These are phyloP conservation scores for Dothideomycetes sp. DNA, from an alignment of 2,329 filamentous ascomycete species.

Conservation along the genomic window DNA sequence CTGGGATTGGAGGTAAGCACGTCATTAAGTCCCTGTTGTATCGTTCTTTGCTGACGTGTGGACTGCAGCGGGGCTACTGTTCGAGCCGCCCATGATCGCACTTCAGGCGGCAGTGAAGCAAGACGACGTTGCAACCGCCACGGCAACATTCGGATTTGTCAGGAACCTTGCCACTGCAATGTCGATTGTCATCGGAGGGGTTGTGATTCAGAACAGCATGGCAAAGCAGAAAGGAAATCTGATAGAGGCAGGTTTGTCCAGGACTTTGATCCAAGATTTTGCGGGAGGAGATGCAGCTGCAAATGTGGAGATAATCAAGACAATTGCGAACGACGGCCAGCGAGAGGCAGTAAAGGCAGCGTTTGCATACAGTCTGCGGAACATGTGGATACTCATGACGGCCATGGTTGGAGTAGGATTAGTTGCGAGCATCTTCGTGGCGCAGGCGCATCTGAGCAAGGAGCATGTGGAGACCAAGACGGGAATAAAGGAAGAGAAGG, in stretches of 20 bases:
- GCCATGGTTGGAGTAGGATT: slow-evolving; percentile 67
- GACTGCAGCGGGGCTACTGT: slow-evolving; percentile 41
- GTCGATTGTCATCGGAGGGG: slow-evolving; percentile 38
- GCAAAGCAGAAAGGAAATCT: slow-evolving; percentile 7
- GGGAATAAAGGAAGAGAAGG: slow-evolving; percentile 19
- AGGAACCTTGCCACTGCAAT: slow-evolving; percentile 34
- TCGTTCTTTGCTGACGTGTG: too few relatives aligned
- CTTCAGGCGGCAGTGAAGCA: slow-evolving; percentile 43
- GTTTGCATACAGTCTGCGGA: slow-evolving; percentile 37
- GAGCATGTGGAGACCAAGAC: slow-evolving; percentile 43
- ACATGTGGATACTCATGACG: slow-evolving; percentile 40
- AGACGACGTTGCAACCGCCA: slow-evolving; percentile 39
- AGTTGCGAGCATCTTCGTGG: slow-evolving; percentile 82
- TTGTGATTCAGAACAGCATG: slow-evolving; percentile 40
- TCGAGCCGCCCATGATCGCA: slow-evolving; percentile 45
- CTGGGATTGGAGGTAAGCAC: slow-evolving; percentile 40
- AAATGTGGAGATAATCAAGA: slow-evolving; percentile 32
- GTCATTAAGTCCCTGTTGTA: too few relatives aligned
- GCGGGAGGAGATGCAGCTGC: slow-evolving; percentile 35
- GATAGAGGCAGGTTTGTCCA: slow-evolving; percentile 11
- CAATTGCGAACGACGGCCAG: slow-evolving; percentile 27
- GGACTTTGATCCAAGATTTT: slow-evolving; percentile 21
- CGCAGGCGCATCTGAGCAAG: slow-evolving; percentile 32
- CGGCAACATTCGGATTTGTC: slow-evolving; percentile 39
- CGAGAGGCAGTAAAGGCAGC: slow-evolving; percentile 31